Base-by-base conservation (phyloP, 2,329 filamentous ascomycete genomes). In the Trichoderma pleuroti region DNA sequence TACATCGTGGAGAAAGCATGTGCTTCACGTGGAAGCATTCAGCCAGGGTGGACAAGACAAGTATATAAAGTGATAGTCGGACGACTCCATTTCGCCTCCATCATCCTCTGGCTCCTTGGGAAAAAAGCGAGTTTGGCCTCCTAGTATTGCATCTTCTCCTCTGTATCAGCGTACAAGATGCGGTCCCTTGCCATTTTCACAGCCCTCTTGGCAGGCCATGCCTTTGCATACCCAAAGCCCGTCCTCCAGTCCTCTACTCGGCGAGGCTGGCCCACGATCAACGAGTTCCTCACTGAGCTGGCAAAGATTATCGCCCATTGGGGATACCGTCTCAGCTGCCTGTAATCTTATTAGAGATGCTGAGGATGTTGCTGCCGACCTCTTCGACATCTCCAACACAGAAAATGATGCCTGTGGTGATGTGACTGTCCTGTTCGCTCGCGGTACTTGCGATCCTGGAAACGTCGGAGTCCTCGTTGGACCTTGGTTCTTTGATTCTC, bases 401-500 rank as follows among this genome's bases (percentile, higher is more conserved):
- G 42, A 65, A n/a, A 72, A 73, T 34, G 71, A 74, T 11, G 60
- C 71, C 10, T 78, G 77, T 69, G 70, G 72, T n/a, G 76, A 76
- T 56, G 74, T 78, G 39, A 78, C 73, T 10, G 68, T 79, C 32
- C 59, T 79, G 28, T 79, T 77, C 34, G 76, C 75, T n/a, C 74
- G 78, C 0, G 78, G 78, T 9, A 79, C 77, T 18, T 78, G 77
- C 30, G 77, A 79, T 21, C 54, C 73, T 1, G 77, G 78, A 24
- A 80, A 79, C 52, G 72, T 78, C 42, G 78, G 78, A 24, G 72
- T 75, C 30, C 73, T 78, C 28, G 73, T 74, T 4, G 78, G 76
- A 0, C 78, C 78, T 3, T 74, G 74, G 10, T 74, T 80, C 61
- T 73, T 78, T 59, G 42, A 72, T 4, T 74, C 76, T 5, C 71